Evolutionary conservation across 495 filamentous ascomycete genomes (phyloP), one percentile per base, ranked within the genome.

Genomic region (Podospora comata): DNA sequence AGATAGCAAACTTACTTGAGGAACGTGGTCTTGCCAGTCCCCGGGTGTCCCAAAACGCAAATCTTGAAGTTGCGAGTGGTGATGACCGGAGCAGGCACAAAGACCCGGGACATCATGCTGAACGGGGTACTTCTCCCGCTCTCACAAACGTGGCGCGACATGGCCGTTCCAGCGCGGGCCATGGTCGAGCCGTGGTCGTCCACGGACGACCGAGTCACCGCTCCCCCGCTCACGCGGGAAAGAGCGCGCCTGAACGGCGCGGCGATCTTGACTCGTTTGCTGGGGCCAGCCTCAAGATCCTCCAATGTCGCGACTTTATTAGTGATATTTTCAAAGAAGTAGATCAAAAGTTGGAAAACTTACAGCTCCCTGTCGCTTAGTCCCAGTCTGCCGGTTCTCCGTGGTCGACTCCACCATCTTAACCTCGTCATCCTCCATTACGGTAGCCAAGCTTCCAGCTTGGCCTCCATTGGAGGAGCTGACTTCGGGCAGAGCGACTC

Each of bases 21-120:
- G 0, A 71, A 62, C 1, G 70, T 69, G 6, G 75, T 72, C 67
- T 77, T 77, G 9, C 75, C 75, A 0, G 70, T 66, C 15, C 55
- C 64, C 4, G 34, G 57, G 34, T 74, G 68, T 0, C 75, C 75
- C 6, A 75, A 48, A 3, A 77, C 15, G 48, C 64, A 69, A 3
- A 77, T 53, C 63, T 75, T 75, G 44, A 75, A 30, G 28, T 60
- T 74, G 2, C 68, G 57, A 18, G 64, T 32, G 27, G 11, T 58
- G 9, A 48, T 48, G 9, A 13, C 39, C 26, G n/a, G 59, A 59
- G 15, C 64, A 59, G 39, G 28, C 34, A 26, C 18, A 6, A 20
- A 65, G 28, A 2, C 65, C 39, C 62, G 62, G 1, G 71, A 65
- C 26, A 71, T 32, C 18, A 44, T 44, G 30, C 61, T 63, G 16